Evolutionary conservation across 2,329 filamentous ascomycete species (phyloP).

Genomic region (Colletotrichum eleusines): DNA sequence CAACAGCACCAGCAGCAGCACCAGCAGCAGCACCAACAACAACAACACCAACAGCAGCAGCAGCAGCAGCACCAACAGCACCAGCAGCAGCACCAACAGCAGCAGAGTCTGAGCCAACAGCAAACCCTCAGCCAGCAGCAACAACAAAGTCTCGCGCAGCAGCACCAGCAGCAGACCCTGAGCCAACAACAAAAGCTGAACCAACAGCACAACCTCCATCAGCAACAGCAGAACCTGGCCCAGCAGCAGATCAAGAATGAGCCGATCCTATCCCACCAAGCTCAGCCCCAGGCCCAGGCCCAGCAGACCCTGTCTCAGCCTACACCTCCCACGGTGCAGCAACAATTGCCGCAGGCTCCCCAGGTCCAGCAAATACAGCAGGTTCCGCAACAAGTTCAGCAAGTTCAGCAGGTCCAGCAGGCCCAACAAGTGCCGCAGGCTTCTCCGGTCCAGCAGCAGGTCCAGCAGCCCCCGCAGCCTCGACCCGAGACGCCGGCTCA

Average conservation of each 20-base stretch:
- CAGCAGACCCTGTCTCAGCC: conserved; percentile 42
- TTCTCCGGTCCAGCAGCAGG: conserved; percentile 47
- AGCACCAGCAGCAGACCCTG: conserved; percentile 49
- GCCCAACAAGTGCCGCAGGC: conserved; percentile 43
- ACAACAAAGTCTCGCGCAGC: conserved; percentile 45
- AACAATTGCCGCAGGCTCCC: conserved; percentile 43
- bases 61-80: conserved; percentile 50
- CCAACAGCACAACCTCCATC: conserved; percentile 48
- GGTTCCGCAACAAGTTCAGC: conserved; percentile 47
- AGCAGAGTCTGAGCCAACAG: conserved; percentile 50
- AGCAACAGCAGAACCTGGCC: conserved; percentile 48
- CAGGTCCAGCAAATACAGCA: conserved; percentile 43
- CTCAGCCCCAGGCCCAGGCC: conserved; percentile 33
- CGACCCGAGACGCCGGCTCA: conserved; percentile 47
- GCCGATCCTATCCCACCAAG: conserved; percentile 34
- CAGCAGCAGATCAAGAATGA: conserved; percentile 46
- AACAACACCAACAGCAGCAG: conserved; percentile 49
- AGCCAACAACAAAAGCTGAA: conserved; percentile 49
- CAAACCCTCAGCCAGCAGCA: conserved; percentile 48
- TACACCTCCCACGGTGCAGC: conserved; percentile 26
- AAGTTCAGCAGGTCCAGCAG: conserved; percentile 44
- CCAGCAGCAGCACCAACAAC: conserved; percentile 48
- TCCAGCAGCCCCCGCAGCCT: conserved; percentile 53
- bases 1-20: conserved; percentile 49
- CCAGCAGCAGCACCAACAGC: conserved; percentile 46